phyloP scores from a whole-genome alignment of 2,329 filamentous ascomycete genomes.

The Hypoxylon sp. region DNA sequence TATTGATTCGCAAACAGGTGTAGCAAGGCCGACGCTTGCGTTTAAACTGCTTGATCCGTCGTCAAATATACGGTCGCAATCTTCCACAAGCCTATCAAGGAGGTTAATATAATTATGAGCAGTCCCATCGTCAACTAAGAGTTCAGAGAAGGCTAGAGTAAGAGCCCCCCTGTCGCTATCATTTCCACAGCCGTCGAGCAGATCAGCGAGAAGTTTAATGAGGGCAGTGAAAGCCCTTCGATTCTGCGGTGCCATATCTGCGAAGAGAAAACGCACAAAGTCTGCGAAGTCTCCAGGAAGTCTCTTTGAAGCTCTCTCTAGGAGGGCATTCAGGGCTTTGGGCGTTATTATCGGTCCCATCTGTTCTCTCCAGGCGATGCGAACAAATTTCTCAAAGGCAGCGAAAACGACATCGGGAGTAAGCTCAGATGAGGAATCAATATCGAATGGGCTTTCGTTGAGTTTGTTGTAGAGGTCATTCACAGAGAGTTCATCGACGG shows the following conservation, averaged over 20 bases:
- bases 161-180: constrained; percentile 91
- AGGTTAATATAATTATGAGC: constrained; percentile 89
- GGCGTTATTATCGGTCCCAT: constrained; percentile 87
- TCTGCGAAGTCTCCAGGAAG: constrained; percentile 80
- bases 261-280: constrained; percentile 74
- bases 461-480: constrained; percentile 93
- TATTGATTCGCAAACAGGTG: constrained; percentile 69
- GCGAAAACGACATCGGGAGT: constrained; percentile 88
- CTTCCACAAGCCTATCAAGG: constrained; percentile 88
- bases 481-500: constrained; percentile 82
- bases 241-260: constrained; percentile 77
- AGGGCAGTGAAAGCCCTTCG: constrained; percentile 84
- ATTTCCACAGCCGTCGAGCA: constrained; percentile 90
- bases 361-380: constrained; percentile 87
- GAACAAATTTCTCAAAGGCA: constrained; percentile 93
- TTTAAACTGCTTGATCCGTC: constrained; percentile 59
- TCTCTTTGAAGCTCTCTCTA: constrained; percentile 73
- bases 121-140: constrained; percentile 82
- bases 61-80: constrained; percentile 90
- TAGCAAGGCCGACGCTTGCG: constrained; percentile 58
- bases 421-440: constrained; percentile 80
- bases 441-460: constrained; percentile 84
- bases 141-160: constrained; percentile 88
- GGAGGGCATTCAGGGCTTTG: constrained; percentile 79
- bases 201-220: constrained; percentile 86